Evolutionary conservation across 306 rosid species (phyloP), one percentile per base, ranked within the genome.

Genomic region (Amphicarpaea edgeworthii): DNA sequence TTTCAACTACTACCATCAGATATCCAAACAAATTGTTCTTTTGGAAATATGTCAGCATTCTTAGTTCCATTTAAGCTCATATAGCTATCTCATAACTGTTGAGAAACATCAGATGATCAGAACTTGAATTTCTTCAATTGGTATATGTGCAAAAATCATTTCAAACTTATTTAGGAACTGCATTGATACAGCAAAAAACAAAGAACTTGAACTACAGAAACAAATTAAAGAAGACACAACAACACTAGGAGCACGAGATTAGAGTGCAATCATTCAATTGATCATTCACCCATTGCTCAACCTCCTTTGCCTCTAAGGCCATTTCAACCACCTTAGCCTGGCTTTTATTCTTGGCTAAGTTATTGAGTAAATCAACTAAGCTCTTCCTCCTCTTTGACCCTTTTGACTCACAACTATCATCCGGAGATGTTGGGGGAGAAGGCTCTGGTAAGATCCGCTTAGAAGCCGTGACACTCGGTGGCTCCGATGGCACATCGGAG

Each of bases 61-160:
- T 24, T 23, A 21, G 17, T 51, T 66, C 42, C 21, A 40, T 46
- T 51, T 34, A 46, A 17, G 59, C 55, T 28, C 14, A 59, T 4
- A 32, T 19, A 21, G 5, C 7, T 20, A 53, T 53, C 12, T 53
- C 14, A 21, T 58, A 58, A 58, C 14, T 37, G 21, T 51, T 51
- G 20, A 7, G 34, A 66, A 65, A 68, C 79, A n/a, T 28, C 4
- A 28, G 4, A 1, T n/a, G n/a, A 80, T 67, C 53, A 59, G 16
- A 30, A 37, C 24, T 32, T 54, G 30, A 79, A 49, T 45, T 32
- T 51, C 77, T 58, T 10, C 10, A 32, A 70, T 59, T 61, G 64
- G n/a, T n/a, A n/a, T n/a, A n/a, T 17, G 68, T 72, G 63, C 43
- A 80, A 80, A 79, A 73, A 80, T 3, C 6, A 12, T 72, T 6